Evolutionary conservation across 805 yeast genomes (phyloP), one percentile per base, ranked within the genome.

Genomic region (Metschnikowia henanensis): DNA sequence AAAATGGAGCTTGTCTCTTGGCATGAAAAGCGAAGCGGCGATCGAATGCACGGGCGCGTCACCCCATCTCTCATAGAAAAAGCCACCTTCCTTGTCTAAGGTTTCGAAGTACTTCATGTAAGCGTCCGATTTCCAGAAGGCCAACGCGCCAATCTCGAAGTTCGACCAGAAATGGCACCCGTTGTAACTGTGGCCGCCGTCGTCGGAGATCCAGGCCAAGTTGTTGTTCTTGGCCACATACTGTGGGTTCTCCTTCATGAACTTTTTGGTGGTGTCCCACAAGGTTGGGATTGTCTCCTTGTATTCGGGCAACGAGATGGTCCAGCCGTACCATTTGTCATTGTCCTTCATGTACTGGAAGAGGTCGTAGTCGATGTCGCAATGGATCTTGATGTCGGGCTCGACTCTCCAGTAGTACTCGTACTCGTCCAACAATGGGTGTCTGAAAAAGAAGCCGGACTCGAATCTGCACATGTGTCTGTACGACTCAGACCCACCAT

Each of bases 381-480:
- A 89, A 66, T 73, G 83, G 56, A 89, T 78, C 64, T 79, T 78
- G 61, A 86, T 77, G 61, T 81, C 87, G 16, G 97, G 96, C 66
- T 90, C 97, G 43, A 90, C 95, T 68, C 97, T 81, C 97, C 97
- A 90, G 73, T 90, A 90, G 76, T 84, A 90, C 49, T 86, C 89
- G 64, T 81, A 89, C n/a, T 87, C 83, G 43, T 72, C 72, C 75
- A 90, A 62, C 46, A 85, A 60, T 33, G 83, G 83, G 61, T 87
- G 94, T 66, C 83, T 79, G 74, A 78, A 89, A 68, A 90, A 90
- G 68, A 89, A 86, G 0, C 97, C 97, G 13, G 94, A 84, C 65
- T 88, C 95, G 60, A 76, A 90, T 60, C 97, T 77, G 64, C 97
- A 89, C 97, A 89, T 89, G 65, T 89, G 95, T 70, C 96, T 80